phyloP scores from a whole-genome alignment of 2,329 filamentous ascomycete species.

The Neofusicoccum sp. region DNA sequence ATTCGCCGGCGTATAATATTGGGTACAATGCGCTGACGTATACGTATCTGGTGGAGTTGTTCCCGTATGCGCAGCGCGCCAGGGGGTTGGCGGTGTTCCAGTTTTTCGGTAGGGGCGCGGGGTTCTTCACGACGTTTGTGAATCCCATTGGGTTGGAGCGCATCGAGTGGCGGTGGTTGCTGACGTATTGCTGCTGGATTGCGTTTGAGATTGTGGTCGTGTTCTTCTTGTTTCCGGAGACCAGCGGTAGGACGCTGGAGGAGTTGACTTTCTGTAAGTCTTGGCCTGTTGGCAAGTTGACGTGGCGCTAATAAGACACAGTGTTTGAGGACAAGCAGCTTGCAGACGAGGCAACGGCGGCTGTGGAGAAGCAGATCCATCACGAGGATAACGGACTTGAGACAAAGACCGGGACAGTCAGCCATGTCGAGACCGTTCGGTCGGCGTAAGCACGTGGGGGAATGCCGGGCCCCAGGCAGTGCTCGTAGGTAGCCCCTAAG shows the following conservation, averaged over 20 bases:
- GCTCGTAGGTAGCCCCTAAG: too few species aligned
- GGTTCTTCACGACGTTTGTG: slow-evolving; percentile 63
- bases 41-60: slow-evolving; percentile 55
- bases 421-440: slow-evolving; percentile 8
- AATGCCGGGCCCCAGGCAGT: background rate
- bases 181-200: slow-evolving; percentile 46
- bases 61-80: slow-evolving; percentile 53
- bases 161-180: slow-evolving; percentile 44
- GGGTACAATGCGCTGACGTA: slow-evolving; percentile 62
- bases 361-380: slow-evolving; percentile 37
- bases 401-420: background rate
- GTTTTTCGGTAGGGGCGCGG: slow-evolving; percentile 62
- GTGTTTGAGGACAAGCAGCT: slow-evolving; percentile 35
- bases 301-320: slow-evolving; percentile 26
- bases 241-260: slow-evolving; percentile 47
- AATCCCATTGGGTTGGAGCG: slow-evolving; percentile 65
- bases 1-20: slow-evolving; percentile 56
- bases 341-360: slow-evolving; percentile 33
- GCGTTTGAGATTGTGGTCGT: slow-evolving; percentile 45
- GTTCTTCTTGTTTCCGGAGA: slow-evolving; percentile 41
- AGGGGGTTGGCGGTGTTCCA: slow-evolving; percentile 61
- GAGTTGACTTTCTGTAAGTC: slow-evolving; percentile 42
- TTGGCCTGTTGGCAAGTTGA: slow-evolving; percentile 32
- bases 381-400: slow-evolving; percentile 25
- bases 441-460: background rate